phyloP scores from a whole-genome alignment of 768 basidiomycete genomes.

The Collybia sp. region DNA sequence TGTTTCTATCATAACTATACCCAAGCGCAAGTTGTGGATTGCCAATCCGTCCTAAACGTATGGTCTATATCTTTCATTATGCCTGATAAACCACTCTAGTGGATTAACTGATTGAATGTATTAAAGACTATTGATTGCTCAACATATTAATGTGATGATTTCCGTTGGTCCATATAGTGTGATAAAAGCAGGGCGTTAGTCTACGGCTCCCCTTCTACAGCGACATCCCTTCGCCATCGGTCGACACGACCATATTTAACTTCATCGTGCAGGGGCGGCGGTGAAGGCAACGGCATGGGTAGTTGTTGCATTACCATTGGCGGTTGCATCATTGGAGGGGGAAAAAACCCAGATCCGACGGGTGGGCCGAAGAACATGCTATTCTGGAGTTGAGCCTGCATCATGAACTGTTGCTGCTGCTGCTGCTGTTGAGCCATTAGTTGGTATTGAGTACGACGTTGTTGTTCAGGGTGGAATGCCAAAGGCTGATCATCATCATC shows the following conservation, averaged over 20 bases:
- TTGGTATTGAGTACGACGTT: conserved; percentile 66
- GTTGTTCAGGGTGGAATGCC: conserved; percentile 74
- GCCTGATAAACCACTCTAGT: background rate
- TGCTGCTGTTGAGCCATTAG: conserved; percentile 49
- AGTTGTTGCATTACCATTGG: conserved; percentile 32
- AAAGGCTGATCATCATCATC: conserved; percentile 72
- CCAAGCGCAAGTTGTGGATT: conserved; percentile 70
- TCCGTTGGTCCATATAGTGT: no score
- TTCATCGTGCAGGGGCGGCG: conserved; percentile 60
- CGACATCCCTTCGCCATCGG: conserved; percentile 77
- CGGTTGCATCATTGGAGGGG: conserved; percentile 48
- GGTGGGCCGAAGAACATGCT: conserved; percentile 69
- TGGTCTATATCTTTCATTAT: conserved; percentile 4
- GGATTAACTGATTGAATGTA: no score
- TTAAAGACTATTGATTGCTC: no score
- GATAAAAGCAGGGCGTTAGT: background rate
- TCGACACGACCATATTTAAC: conserved; percentile 71
- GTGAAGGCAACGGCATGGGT: conserved; percentile 49
- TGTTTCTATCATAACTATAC: conserved; percentile 77
- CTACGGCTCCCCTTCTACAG: conserved; percentile 53
- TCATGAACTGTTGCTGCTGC: conserved; percentile 63
- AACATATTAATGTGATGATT: no score
- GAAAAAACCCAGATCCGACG: conserved; percentile 68
- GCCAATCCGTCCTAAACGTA: conserved; percentile 54
- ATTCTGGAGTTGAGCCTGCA: conserved; percentile 74